Conservation (phyloP, 306 rosid genomes). For the Styphnolobium japonicum region DNA sequence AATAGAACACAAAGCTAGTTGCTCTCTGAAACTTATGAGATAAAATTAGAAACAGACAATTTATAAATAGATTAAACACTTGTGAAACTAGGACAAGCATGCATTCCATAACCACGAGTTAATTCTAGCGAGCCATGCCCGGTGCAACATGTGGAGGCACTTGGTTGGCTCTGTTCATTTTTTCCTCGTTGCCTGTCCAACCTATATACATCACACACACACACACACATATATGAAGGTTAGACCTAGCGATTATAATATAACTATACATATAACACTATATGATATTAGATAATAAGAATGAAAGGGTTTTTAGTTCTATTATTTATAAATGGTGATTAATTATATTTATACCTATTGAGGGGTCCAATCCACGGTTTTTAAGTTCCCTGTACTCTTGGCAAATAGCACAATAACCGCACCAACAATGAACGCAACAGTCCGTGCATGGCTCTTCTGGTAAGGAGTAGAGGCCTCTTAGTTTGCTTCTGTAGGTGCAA, state of each 20-base stretch:
- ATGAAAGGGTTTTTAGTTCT: not conserved
- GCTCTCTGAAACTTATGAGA: not conserved
- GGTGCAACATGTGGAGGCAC: slow-evolving; percentile 27
- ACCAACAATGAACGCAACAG: slow-evolving; percentile 29
- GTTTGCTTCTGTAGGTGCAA: slow-evolving; percentile 25
- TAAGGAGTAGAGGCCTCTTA: slow-evolving; percentile 25
- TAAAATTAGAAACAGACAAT: not conserved
- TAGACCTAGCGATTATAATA: not conserved
- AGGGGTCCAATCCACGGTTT: slow-evolving; percentile 35
- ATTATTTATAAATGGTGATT: not conserved
- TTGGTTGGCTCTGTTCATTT: not conserved
- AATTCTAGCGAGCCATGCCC: slow-evolving; percentile 32
- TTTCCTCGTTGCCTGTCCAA: slow-evolving; percentile 28
- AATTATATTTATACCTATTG: slow-evolving; percentile 14
- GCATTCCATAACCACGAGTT: not conserved
- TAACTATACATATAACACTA: not conserved
- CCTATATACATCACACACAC: not conserved
- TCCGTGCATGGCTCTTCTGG: slow-evolving; percentile 34
- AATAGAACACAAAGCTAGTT: not conserved
- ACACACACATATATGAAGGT: not conserved
- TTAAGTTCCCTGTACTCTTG: slow-evolving; percentile 44
- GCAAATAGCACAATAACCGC: slow-evolving; percentile 25
- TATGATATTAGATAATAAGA: not conserved
- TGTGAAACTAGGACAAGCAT: not conserved
- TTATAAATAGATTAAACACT: not conserved